Evolutionary conservation across 371 early-diverging fungal genomes (phyloP), one percentile per base, ranked within the genome.

Genomic region (Nosema muscidifuracis): DNA sequence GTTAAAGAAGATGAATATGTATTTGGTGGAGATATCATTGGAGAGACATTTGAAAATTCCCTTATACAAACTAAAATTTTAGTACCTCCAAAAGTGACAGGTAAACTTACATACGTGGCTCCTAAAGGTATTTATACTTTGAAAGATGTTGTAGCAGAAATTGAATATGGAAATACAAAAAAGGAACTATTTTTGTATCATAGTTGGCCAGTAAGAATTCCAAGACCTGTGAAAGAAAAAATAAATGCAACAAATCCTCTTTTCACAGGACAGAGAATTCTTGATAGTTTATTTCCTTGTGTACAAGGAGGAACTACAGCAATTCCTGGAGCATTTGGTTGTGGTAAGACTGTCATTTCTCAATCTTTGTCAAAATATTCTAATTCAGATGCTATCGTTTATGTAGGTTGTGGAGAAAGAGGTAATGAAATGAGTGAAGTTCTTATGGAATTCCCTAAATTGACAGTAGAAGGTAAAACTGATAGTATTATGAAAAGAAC

Each of bases 371-470:
- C 97, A 67, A 99, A 99, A 84, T 99, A 95, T 85, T 95, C 96
- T 77, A 99, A 99, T 88, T 95, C 95, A 55, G 98, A 99, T 83
- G 87, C 95, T 65, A 98, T 99, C 84, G 91, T 99, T 66, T 99
- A 99, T 83, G 97, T 98, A 67, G 99, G 99, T 42, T 93, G 90
- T 75, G 99, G 98, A 76, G 99, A 99, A 85, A 90, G 99, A 82
- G 99, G 99, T 71, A 98, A 99, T 77, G 99, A 99, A 82, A 99
- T 99, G 99, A 95, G 97, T 80, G 99, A 99, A 86, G 98, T 99
- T 61, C 86, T 99, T 82, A 94, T 94, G 95, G 99, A 99, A 81
- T 99, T 98, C 89, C 99, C 99, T 26, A 87, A 81, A 65, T 72
- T 77, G 20, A 92, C 91, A 74, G 85, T 93, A 34, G 89, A 91